Percentiles rank a stretch among this genome's conserved stretches.
These are phyloP conservation scores for Hippophae gyantsensis DNA, from an alignment of 306 rosid genomes.

Conservation along the genomic window DNA sequence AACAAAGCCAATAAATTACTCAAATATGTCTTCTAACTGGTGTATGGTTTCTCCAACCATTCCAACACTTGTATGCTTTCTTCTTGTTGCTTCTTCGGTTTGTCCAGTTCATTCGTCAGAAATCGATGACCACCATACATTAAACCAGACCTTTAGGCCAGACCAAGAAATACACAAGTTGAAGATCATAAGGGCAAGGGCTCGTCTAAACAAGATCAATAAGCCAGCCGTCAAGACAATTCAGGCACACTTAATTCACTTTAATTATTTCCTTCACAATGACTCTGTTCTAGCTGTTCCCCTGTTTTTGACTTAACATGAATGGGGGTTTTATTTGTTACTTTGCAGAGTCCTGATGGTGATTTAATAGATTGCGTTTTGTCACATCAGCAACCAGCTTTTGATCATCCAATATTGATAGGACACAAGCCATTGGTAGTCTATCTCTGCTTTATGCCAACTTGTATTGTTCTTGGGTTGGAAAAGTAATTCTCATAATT, in stretches of 20 bases:
- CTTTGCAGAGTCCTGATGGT: conserved; percentile 73
- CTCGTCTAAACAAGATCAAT: conserved; percentile 62
- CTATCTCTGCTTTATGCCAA: not conserved
- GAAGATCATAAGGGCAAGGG: conserved; percentile 36
- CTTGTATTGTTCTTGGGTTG: too few relatives aligned
- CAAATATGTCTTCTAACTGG: conserved; percentile 60
- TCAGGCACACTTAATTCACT: conserved; percentile 32
- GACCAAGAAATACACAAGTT: conserved; percentile 43
- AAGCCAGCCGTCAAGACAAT: conserved; percentile 71
- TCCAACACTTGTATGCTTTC: conserved; percentile 41
- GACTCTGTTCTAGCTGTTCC: conserved; percentile 16
- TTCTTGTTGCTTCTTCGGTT: conserved; percentile 35
- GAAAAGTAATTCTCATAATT: not conserved
- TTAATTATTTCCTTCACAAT: not conserved
- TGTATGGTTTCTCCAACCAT: conserved; percentile 14
- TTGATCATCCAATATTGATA: conserved; percentile 74
- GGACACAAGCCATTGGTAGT: conserved; percentile 73
- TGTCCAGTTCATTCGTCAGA: conserved; percentile 40
- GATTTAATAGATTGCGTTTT: conserved; percentile 79
- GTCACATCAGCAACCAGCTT: conserved; percentile 86
- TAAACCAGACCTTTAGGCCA: conserved; percentile 52
- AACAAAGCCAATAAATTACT: conserved; percentile 26
- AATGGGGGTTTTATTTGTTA: not conserved
- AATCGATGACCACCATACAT: conserved; percentile 16
- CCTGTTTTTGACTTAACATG: conserved; percentile 15